Conservation (phyloP, 208 protist species). For the Trypanosoma theileri region DNA sequence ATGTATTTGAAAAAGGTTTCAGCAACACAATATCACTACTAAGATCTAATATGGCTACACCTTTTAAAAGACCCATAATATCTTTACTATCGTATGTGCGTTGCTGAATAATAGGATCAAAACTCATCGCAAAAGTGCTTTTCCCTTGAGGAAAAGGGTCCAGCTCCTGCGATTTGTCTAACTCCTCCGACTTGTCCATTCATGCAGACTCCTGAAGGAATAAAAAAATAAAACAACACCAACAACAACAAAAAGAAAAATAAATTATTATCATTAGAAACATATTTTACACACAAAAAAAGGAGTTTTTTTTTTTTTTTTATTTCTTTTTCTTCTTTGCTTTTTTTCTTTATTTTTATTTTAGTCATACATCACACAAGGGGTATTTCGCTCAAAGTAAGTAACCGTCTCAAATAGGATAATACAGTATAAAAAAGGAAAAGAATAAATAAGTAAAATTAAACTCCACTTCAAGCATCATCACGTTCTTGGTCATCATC, state of each 20-base stretch:
- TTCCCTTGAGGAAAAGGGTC: background rate
- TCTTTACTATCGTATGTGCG: constrained; percentile 50
- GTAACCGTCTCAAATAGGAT: constrained; percentile 3
- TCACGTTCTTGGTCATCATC: background rate
- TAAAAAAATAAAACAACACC: constrained; percentile 10
- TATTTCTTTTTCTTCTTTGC: background rate
- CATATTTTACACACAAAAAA: background rate
- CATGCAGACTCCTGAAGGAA: background rate
- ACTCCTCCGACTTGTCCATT: background rate
- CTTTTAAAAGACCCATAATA: constrained; percentile 44
- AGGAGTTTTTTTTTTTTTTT: background rate
- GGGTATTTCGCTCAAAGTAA: background rate
- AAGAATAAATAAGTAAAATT: constrained; percentile 6
- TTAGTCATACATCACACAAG: too few relatives aligned
- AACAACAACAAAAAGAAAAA: background rate
- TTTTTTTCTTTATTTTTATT: background rate
- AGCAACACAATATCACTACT: constrained; percentile 26
- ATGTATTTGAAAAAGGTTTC: constrained; percentile 26
- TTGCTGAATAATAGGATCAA: constrained; percentile 49
- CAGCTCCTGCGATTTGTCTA: background rate
- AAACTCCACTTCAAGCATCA: background rate
- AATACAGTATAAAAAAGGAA: constrained; percentile 14
- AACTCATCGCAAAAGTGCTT: background rate
- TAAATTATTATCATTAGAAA: background rate
- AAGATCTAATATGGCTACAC: constrained; percentile 32